phyloP scores from a whole-genome alignment of 2,329 filamentous ascomycete genomes.

The Iodosphaeria phyllophila region DNA sequence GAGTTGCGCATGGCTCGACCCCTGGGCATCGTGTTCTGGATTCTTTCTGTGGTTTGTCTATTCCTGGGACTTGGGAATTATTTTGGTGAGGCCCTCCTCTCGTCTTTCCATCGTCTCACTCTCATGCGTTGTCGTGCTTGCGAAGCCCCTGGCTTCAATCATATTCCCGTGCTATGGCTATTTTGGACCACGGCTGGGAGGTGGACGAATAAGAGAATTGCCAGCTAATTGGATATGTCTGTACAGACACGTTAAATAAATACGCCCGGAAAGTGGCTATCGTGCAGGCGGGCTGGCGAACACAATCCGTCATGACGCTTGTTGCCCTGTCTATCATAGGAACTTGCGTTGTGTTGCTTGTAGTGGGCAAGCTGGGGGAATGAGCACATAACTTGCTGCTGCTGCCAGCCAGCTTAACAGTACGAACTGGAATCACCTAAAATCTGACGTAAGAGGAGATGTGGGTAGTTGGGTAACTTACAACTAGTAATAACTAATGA shows the following conservation, averaged over 20 bases:
- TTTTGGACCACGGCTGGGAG: too few species aligned
- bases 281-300: constrained; percentile 88
- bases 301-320: constrained; percentile 55
- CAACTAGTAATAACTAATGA: too few species aligned
- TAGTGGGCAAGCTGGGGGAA: constrained; percentile 17
- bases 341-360: constrained; percentile 44
- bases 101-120: neutral
- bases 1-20: constrained; percentile 68
- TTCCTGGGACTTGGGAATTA: constrained; percentile 71
- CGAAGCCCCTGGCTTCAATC: too few species aligned
- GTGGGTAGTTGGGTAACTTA: too few species aligned
- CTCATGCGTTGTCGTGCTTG: too few species aligned
- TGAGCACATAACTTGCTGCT: too few species aligned
- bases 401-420: too few species aligned
- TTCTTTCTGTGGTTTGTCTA: constrained; percentile 60
- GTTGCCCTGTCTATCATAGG: constrained; percentile 45
- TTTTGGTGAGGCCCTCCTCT: constrained; percentile 34
- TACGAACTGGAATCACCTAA: too few species aligned
- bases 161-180: too few species aligned
- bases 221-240: neutral
- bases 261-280: constrained; percentile 65
- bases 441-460: too few species aligned
- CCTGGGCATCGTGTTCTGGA: constrained; percentile 77
- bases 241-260: constrained; percentile 48
- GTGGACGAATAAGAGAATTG: too few species aligned